These are phyloP conservation scores for Amaranthus tricolor DNA, from an alignment of 179 eudicot species.

Conservation along the genomic window DNA sequence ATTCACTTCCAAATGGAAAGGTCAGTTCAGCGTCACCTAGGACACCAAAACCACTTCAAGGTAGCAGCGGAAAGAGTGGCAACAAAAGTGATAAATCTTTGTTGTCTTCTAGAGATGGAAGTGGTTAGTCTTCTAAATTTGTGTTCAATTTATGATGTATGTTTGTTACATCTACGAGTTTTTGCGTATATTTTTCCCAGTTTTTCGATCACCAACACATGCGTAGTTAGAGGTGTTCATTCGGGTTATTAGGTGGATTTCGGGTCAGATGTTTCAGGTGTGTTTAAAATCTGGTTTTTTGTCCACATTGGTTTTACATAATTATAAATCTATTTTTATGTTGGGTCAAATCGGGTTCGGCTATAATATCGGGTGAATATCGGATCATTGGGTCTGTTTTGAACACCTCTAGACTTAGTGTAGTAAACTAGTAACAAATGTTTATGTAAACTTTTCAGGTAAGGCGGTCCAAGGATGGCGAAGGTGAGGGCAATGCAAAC, in stretches of 20 bases:
- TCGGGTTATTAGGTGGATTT: neutral
- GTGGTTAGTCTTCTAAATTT: constrained; percentile 30
- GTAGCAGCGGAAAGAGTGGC: constrained; percentile 39
- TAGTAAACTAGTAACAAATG: neutral
- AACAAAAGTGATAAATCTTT: constrained; percentile 36
- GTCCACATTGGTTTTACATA: too few species aligned
- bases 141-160: neutral
- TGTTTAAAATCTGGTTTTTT: too few species aligned
- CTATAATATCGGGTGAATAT: too few species aligned
- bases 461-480: constrained; percentile 44
- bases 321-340: too few species aligned
- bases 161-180: neutral
- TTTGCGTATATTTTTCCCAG: neutral
- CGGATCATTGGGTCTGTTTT: too few species aligned
- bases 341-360: too few species aligned
- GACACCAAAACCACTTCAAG: constrained; percentile 40
- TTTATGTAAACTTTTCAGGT: constrained; percentile 30
- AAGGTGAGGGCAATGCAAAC: constrained; percentile 35
- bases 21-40: constrained; percentile 41
- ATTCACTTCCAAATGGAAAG: constrained; percentile 49
- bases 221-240: too few species aligned
- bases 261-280: neutral
- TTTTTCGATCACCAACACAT: neutral
- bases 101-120: constrained; percentile 42
- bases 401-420: too few species aligned